Evolutionary conservation across 306 rosid genomes (phyloP).

Genomic region (Corylus americana): DNA sequence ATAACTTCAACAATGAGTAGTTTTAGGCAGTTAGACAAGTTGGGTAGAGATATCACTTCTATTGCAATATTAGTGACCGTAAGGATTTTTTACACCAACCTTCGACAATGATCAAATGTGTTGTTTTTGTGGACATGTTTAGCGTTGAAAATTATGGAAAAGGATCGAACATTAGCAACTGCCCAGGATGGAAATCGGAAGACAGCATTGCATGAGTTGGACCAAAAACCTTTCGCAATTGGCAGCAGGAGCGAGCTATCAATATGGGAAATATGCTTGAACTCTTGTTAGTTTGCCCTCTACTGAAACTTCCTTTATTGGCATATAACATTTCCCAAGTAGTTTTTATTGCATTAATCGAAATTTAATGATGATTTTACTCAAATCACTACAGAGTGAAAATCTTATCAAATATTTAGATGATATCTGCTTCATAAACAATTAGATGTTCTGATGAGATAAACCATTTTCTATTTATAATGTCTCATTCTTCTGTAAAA

Average conservation of each 20-base stretch:
- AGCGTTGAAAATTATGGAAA: slow-evolving; percentile 6
- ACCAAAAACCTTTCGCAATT: slow-evolving; percentile 14
- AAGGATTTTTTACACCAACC: too few species aligned
- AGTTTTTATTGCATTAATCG: not conserved
- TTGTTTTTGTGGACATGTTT: slow-evolving; percentile 8
- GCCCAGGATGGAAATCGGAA: not conserved
- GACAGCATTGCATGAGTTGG: slow-evolving; percentile 29
- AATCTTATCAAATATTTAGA: too few species aligned
- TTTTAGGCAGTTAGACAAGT: not conserved
- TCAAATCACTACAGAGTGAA: too few species aligned
- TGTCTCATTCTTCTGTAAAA: too few species aligned
- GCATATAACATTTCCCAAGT: not conserved
- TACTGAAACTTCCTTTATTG: not conserved
- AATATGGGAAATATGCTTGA: slow-evolving; percentile 5
- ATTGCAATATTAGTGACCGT: not conserved
- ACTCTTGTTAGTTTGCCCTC: not conserved
- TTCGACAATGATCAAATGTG: not conserved
- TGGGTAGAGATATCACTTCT: not conserved
- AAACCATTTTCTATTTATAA: too few species aligned
- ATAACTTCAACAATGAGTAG: not conserved
- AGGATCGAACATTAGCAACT: slow-evolving; percentile 4
- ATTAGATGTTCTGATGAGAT: too few species aligned
- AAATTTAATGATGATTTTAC: too few species aligned
- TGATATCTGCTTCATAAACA: too few species aligned
- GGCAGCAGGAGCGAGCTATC: not conserved